Percentiles rank a stretch among this genome's conserved stretches.
Conservation (phyloP, 2,329 filamentous ascomycete genomes). For the Nakataea oryzae region DNA sequence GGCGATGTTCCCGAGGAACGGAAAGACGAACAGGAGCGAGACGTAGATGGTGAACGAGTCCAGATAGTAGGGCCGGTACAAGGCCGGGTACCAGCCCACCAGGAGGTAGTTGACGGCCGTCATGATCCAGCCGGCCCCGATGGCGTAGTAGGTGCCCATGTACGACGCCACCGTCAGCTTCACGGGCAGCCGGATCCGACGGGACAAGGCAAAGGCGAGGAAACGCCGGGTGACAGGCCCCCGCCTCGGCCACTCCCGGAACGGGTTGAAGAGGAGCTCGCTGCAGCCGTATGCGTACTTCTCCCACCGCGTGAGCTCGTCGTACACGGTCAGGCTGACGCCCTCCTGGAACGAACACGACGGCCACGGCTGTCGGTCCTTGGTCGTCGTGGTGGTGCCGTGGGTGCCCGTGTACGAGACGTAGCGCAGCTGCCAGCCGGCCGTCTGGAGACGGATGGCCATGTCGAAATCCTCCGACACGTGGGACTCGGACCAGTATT, state of each 20-base stretch:
- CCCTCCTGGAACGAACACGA: constrained; percentile 54
- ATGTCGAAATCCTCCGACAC: constrained; percentile 76
- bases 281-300: constrained; percentile 66
- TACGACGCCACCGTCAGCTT: constrained; percentile 39
- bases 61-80: constrained; percentile 52
- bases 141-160: constrained; percentile 19
- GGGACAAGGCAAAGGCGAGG: constrained; percentile 43
- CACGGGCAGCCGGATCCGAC: constrained; percentile 35
- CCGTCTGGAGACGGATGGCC: constrained; percentile 58
- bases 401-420: constrained; percentile 57
- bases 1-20: constrained; percentile 46
- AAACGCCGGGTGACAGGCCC: constrained; percentile 60
- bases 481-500: constrained; percentile 66
- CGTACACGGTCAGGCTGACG: constrained; percentile 63
- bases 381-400: no score
- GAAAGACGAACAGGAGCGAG: constrained; percentile 55
- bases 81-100: constrained; percentile 58
- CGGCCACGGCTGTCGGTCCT: not conserved
- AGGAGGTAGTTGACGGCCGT: constrained; percentile 17
- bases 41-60: constrained; percentile 56
- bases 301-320: constrained; percentile 62
- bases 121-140: constrained; percentile 14
- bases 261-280: constrained; percentile 59
- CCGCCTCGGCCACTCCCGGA: constrained; percentile 48
- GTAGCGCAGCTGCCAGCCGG: constrained; percentile 57